phyloP scores from a whole-genome alignment of 2,329 filamentous ascomycete species.

The Monosporascus sp. region DNA sequence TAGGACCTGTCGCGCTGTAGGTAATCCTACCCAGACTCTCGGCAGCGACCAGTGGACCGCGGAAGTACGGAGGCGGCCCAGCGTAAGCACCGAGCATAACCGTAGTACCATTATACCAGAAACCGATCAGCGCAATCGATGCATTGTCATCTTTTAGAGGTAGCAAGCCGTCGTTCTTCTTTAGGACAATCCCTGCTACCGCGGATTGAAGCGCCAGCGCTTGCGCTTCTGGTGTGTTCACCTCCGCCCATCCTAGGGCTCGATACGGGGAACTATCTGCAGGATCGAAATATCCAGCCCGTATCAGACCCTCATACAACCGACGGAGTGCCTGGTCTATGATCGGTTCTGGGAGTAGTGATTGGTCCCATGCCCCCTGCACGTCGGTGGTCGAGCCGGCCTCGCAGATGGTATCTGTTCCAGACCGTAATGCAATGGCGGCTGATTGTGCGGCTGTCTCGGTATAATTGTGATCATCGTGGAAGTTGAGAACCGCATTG shows the following conservation, averaged over 20 bases:
- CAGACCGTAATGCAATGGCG: constrained; percentile 28
- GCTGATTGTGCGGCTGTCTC: constrained; percentile 29
- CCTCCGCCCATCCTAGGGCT: constrained; percentile 19
- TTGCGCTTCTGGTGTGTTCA: constrained; percentile 19
- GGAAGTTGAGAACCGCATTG: constrained; percentile 57
- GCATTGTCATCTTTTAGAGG: constrained; percentile 14
- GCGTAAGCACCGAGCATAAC: constrained; percentile 30
- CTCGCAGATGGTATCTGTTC: constrained; percentile 31
- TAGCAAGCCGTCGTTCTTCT: constrained; percentile 22
- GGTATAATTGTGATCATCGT: constrained; percentile 36
- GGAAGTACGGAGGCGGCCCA: constrained; percentile 50
- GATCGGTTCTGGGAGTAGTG: constrained; percentile 19
- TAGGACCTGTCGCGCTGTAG: constrained; percentile 35
- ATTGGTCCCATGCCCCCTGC: constrained; percentile 24
- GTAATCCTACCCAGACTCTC: constrained; percentile 39
- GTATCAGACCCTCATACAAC: constrained; percentile 28
- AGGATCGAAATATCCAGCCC: constrained; percentile 29
- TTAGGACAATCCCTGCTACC: constrained; percentile 20
- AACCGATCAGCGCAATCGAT: constrained; percentile 20
- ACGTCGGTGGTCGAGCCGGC: constrained; percentile 21
- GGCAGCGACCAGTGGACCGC: constrained; percentile 47
- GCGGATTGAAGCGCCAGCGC: constrained; percentile 20
- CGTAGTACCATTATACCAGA: constrained; percentile 15
- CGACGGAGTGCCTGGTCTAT: constrained; percentile 26
- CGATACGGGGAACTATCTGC: constrained; percentile 16